Evolutionary conservation across 2,329 filamentous ascomycete genomes (phyloP).

Genomic region (Hypocrella siamensis): DNA sequence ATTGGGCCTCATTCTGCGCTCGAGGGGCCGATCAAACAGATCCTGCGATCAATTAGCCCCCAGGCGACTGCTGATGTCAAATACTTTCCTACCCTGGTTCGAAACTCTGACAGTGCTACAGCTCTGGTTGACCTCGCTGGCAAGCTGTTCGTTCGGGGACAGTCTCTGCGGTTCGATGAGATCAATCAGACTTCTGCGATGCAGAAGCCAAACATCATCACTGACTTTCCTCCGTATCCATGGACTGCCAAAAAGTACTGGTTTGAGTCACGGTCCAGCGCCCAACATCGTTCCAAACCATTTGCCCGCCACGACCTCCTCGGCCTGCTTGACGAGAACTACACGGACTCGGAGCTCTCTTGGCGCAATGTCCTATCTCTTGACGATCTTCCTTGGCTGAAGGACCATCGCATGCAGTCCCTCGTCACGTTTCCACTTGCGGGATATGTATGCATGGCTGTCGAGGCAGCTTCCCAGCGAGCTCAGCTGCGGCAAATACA

Average conservation of each 20-base stretch:
- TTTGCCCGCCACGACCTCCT: conserved; percentile 28
- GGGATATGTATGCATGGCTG: conserved; percentile 34
- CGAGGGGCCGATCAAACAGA: conserved; percentile 33
- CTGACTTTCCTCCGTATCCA: conserved; percentile 29
- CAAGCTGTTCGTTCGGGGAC: conserved; percentile 27
- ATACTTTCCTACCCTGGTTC: conserved; percentile 30
- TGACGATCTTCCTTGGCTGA: conserved; percentile 39
- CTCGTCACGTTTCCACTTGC: conserved; percentile 39
- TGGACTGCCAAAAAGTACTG: conserved; percentile 33
- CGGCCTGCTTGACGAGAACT: conserved; percentile 27
- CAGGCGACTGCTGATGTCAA: conserved; percentile 23
- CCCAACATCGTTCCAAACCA: conserved; percentile 23
- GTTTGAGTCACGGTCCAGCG: conserved; percentile 28
- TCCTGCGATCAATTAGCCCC: conserved; percentile 25
- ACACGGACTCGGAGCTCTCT: conserved; percentile 26
- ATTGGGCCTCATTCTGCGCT: conserved; percentile 33
- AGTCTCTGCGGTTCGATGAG: conserved; percentile 23
- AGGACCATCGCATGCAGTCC: conserved; percentile 42
- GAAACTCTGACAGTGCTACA: conserved; percentile 33
- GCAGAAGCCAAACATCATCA: conserved; percentile 14
- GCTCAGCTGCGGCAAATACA: conserved; percentile 9
- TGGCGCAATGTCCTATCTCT: conserved; percentile 32
- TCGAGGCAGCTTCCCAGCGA: conserved; percentile 27
- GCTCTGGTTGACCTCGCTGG: conserved; percentile 27
- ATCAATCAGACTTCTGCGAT: conserved; percentile 23